These are phyloP conservation scores for Stropharia rugosoannulata DNA, from an alignment of 768 basidiomycete species.

Conservation along the genomic window DNA sequence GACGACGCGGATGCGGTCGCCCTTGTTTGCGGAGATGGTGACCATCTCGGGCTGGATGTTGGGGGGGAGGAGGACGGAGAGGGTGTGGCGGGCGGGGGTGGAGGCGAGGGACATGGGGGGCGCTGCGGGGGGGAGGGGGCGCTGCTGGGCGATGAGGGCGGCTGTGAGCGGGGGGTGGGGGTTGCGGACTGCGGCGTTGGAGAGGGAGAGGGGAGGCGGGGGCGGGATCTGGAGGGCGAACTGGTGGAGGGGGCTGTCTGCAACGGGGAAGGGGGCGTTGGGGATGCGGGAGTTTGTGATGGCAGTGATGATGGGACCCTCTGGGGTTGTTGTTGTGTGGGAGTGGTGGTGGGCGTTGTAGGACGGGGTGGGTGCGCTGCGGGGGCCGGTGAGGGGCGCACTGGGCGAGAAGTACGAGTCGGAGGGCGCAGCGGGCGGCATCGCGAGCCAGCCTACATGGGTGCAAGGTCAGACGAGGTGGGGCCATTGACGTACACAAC, in stretches of 20 bases:
- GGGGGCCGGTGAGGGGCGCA: conserved; percentile 15
- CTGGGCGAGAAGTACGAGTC: conserved; percentile 17
- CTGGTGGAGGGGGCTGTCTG: background rate
- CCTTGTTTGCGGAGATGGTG: conserved; percentile 58
- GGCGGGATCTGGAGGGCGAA: conserved; percentile 7
- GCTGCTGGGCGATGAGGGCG: conserved; percentile 39
- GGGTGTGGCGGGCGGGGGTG: conserved; percentile 36
- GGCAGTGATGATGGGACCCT: conserved; percentile 2
- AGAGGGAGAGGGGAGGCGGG: conserved; percentile 45
- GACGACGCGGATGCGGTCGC: conserved; percentile 53
- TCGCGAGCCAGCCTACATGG: background rate
- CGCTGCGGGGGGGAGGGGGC: conserved; percentile 16
- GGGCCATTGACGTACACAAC: background rate
- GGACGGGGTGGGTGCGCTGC: conserved; percentile 5
- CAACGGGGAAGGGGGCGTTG: background rate
- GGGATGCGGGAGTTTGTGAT: background rate
- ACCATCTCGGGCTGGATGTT: conserved; percentile 60
- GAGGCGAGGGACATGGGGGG: conserved; percentile 47
- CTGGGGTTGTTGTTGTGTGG: no score
- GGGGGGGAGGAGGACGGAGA: conserved; percentile 49
- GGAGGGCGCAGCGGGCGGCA: background rate
- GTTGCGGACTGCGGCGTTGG: conserved; percentile 38
- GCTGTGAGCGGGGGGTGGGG: conserved; percentile 50
- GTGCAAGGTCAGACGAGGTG: background rate
- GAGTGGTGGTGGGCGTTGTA: background rate